Base-by-base conservation (phyloP, 2,329 filamentous ascomycete genomes). In the Fusarium solani-melongenae region DNA sequence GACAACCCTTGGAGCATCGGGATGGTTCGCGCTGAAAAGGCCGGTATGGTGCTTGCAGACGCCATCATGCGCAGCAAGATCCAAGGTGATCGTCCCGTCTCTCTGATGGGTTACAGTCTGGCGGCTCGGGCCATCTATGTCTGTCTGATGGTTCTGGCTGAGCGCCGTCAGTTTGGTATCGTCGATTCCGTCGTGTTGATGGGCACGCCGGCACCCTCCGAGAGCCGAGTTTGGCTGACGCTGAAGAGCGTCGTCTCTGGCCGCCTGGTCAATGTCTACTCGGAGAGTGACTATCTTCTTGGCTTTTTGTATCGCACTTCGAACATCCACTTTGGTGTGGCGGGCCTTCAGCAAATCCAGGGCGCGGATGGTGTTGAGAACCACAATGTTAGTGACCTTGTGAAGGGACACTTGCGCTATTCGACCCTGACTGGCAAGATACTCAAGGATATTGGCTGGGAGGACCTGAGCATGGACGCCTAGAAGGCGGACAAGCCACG, bases 251-350 rank as follows among this genome's bases (percentile, higher is more conserved):
- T 96, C 3, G 94, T 97, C 5, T 88, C 91, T 44, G 95, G 95
- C 0, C 90, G 95, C 24, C 86, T 98, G n/a, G 88, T 98, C 78
- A 98, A 98, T 76, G 94, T 96, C 5, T 98, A 92, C 81, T 97
- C 94, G 1, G 91, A 92, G 60, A 93, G 94, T 55, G 96, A 98
- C 81, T 95, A 94, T 74, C 91, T 98, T 27, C 90, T 98, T 3
- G 95, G 91, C 1, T 97, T 98, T 80, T 86, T 98, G 41, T 97
- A 96, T 81, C 92, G 96, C 59, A 94, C 91, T 4, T 94, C 93
- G 62, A 94, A 92, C 75, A 89, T 96, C 58, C 92, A 96, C 73
- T 92, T 93, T 69, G 95, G 96, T 2, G 88, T 98, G 36, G 95
- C 95, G 0, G 96, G 96, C 1, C 84, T 98, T 20, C 93, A 98